These are phyloP conservation scores for Aspergillus sp. DNA, from an alignment of 2,329 filamentous ascomycete genomes.

Conservation along the genomic window DNA sequence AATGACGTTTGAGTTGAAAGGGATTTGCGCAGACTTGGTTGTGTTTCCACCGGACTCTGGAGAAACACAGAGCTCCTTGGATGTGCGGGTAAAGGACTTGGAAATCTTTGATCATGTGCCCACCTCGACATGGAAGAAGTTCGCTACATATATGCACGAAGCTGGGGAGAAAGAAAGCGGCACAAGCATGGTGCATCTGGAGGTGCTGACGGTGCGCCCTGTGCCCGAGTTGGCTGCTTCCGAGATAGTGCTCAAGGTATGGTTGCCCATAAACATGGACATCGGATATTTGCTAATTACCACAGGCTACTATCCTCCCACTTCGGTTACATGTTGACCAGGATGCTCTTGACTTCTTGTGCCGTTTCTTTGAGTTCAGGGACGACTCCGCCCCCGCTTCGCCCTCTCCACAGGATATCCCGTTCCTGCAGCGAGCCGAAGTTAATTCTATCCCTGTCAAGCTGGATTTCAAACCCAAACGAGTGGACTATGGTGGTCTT, in stretches of 20 bases:
- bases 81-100: slow-evolving; percentile 76
- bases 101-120: slow-evolving; percentile 93
- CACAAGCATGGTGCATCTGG: slow-evolving; percentile 84
- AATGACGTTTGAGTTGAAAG: slow-evolving; percentile 88
- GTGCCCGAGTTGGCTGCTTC: slow-evolving; percentile 79
- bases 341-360: slow-evolving; percentile 95
- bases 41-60: slow-evolving; percentile 72
- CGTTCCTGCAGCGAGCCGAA: slow-evolving; percentile 87
- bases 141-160: slow-evolving; percentile 88
- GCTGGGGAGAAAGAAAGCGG: slow-evolving; percentile 81
- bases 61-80: slow-evolving; percentile 83
- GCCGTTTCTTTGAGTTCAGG: slow-evolving; percentile 96
- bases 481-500: slow-evolving; percentile 91
- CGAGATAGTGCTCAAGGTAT: slow-evolving; percentile 76
- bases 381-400: slow-evolving; percentile 61
- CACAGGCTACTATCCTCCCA: slow-evolving; percentile 68
- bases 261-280: no score
- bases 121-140: slow-evolving; percentile 97
- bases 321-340: slow-evolving; percentile 93
- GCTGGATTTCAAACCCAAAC: slow-evolving; percentile 95
- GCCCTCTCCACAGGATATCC: slow-evolving; percentile 65
- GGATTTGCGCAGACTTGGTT: slow-evolving; percentile 77
- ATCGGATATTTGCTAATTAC: slow-evolving; percentile 12
- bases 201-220: slow-evolving; percentile 84
- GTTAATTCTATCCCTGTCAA: slow-evolving; percentile 79